Conservation (phyloP, 2,329 filamentous ascomycete species). For the Cordyceps fumosorosea region DNA sequence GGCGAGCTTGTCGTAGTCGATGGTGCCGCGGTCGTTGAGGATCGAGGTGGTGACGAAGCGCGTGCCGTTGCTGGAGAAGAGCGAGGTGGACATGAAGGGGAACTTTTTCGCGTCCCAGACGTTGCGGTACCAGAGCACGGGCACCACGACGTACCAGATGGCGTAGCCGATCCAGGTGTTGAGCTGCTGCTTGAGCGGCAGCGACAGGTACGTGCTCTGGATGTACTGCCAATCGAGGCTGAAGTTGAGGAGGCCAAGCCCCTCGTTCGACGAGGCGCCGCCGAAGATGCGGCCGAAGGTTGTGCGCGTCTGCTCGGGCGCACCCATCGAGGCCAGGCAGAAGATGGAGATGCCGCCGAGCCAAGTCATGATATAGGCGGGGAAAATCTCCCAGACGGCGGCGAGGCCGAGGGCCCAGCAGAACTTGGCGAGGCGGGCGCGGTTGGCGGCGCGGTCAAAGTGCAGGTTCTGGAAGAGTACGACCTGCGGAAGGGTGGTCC, state of each 20-base stretch:
- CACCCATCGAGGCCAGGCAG: slow-evolving; percentile 38
- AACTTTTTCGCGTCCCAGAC: slow-evolving; percentile 28
- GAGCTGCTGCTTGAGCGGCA: slow-evolving; percentile 30
- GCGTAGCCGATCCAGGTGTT: slow-evolving; percentile 32
- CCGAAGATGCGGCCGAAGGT: slow-evolving; percentile 28
- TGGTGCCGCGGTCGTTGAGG: slow-evolving; percentile 17
- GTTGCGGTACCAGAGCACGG: slow-evolving; percentile 35
- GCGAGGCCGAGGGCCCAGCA: slow-evolving; percentile 24
- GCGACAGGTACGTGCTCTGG: slow-evolving; percentile 27
- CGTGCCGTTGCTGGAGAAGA: slow-evolving; percentile 24
- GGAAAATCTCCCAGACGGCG: slow-evolving; percentile 40
- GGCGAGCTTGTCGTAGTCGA: slow-evolving; percentile 23
- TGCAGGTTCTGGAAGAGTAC: slow-evolving; percentile 29
- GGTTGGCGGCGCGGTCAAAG: slow-evolving; percentile 23
- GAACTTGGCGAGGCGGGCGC: slow-evolving; percentile 24
- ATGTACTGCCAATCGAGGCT: slow-evolving; percentile 41
- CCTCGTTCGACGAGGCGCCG: slow-evolving; percentile 32
- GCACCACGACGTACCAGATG: slow-evolving; percentile 28
- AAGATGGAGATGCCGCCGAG: slow-evolving; percentile 36
- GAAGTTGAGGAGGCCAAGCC: slow-evolving; percentile 34
- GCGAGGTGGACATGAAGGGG: slow-evolving; percentile 26
- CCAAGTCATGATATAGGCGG: slow-evolving; percentile 38
- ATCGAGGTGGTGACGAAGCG: slow-evolving; percentile 19
- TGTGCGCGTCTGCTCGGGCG: slow-evolving; percentile 17
- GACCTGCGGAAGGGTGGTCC: slow-evolving; percentile 25